Evolutionary conservation across 108 stramenopile species (phyloP).

Genomic region (Cyclotella baltica): DNA sequence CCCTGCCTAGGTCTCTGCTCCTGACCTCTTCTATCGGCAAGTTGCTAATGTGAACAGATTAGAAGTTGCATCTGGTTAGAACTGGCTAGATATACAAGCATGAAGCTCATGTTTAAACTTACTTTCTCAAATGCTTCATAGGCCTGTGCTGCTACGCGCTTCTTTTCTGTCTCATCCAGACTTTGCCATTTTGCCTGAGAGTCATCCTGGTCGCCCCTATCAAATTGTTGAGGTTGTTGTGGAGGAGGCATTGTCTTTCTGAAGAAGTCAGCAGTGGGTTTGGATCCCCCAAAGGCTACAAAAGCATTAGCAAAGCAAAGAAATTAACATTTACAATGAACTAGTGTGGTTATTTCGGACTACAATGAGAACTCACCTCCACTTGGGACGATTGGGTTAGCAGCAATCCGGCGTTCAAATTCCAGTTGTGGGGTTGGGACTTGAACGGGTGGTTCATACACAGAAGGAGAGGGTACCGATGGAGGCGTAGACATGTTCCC

Average conservation of each 20-base stretch:
- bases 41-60: conserved; percentile 12
- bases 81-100: background rate
- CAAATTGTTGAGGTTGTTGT: background rate
- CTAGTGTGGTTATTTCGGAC: too few relatives aligned
- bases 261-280: conserved; percentile 53
- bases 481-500: conserved; percentile 14
- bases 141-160: conserved; percentile 51
- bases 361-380: conserved; percentile 7
- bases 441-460: conserved; percentile 20
- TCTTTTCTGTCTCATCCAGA: conserved; percentile 52
- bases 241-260: conserved; percentile 15
- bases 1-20: background rate
- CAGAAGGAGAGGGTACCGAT: conserved; percentile 3
- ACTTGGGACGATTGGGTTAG: conserved; percentile 36
- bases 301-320: background rate
- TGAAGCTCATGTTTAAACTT: background rate
- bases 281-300: conserved; percentile 49
- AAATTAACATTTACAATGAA: background rate
- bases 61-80: background rate
- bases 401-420: conserved; percentile 39
- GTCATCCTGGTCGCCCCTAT: conserved; percentile 24
- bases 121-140: conserved; percentile 55
- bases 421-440: conserved; percentile 41
- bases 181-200: conserved; percentile 50
- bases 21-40: conserved; percentile 13